Evolutionary conservation across 2,329 filamentous ascomycete genomes (phyloP).

Genomic region (Tolypocladium ophioglossoides): DNA sequence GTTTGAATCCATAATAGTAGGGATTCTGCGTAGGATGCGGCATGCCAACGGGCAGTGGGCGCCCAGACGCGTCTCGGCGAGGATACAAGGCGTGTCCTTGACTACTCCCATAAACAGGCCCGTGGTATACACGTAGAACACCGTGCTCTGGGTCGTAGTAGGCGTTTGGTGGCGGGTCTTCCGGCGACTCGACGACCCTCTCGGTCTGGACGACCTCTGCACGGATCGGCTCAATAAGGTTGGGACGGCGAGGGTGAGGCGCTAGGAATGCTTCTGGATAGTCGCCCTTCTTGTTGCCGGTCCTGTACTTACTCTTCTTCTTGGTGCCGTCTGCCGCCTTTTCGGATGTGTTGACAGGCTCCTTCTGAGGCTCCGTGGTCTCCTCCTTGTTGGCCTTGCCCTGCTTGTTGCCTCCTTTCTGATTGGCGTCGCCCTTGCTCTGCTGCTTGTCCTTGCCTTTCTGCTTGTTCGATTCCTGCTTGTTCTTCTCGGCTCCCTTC

Average conservation of each 20-base stretch:
- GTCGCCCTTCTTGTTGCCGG: conserved; percentile 8
- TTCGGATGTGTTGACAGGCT: background rate
- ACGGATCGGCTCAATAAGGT: conserved; percentile 36
- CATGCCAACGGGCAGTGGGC: conserved; percentile 28
- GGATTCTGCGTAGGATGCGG: conserved; percentile 32
- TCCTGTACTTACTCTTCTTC: conserved; percentile 1
- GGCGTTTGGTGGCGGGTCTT: conserved; percentile 48
- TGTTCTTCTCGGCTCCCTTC: conserved; percentile 4
- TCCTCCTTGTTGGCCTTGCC: background rate
- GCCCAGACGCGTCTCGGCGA: conserved; percentile 17
- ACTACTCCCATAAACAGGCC: conserved; percentile 42
- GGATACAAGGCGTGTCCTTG: conserved; percentile 35
- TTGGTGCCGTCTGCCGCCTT: background rate
- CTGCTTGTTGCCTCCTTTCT: conserved; percentile 2
- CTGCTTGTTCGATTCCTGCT: conserved; percentile 6
- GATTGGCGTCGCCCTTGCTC: conserved; percentile 7
- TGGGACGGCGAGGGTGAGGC: conserved; percentile 25
- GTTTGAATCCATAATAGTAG: conserved; percentile 28
- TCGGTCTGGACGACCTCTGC: conserved; percentile 43
- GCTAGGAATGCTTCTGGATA: conserved; percentile 17
- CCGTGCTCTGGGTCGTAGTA: conserved; percentile 44
- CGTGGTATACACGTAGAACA: conserved; percentile 46
- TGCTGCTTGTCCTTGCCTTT: conserved; percentile 7
- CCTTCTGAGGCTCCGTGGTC: background rate
- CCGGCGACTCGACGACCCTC: conserved; percentile 38